Evolutionary conservation across 1,284 basidiomycete genomes (phyloP).

Genomic region (Apiotrichum montevideense): DNA sequence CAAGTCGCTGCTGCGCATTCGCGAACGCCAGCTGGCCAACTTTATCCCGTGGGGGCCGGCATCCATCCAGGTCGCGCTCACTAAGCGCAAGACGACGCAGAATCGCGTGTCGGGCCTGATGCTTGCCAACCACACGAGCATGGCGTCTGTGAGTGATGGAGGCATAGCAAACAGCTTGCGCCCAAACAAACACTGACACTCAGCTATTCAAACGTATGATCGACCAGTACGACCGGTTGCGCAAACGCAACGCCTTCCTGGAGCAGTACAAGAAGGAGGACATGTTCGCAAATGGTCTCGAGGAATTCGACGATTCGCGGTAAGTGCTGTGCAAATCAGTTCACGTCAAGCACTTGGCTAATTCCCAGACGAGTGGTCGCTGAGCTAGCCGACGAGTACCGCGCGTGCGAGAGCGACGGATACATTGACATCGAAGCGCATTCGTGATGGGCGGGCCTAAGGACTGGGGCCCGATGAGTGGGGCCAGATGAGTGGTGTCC

Average conservation of each 20-base stretch:
- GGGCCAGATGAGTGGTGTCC: too few species aligned
- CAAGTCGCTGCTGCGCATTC: constrained; percentile 91
- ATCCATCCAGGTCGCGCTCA: constrained; percentile 94
- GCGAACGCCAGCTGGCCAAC: constrained; percentile 91
- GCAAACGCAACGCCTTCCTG: constrained; percentile 88
- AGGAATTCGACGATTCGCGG: constrained; percentile 93
- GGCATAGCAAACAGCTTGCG: neutral
- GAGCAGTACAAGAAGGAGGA: constrained; percentile 97
- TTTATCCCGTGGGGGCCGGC: constrained; percentile 99
- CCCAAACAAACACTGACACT: neutral
- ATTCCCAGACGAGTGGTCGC: constrained; percentile 66
- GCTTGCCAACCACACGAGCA: constrained; percentile 98
- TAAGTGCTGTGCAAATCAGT: constrained; percentile 27
- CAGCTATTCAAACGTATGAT: constrained; percentile 94
- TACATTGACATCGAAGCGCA: constrained; percentile 55
- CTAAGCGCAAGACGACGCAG: constrained; percentile 83
- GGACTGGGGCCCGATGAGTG: too few species aligned
- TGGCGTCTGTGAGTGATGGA: constrained; percentile 67
- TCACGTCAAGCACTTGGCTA: neutral
- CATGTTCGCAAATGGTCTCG: constrained; percentile 82
- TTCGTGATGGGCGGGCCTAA: too few species aligned
- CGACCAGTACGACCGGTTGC: constrained; percentile 86
- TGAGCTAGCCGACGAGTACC: constrained; percentile 81
- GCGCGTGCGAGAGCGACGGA: constrained; percentile 82
- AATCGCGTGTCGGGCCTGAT: constrained; percentile 95